These are phyloP conservation scores for Phytophthora agathidicida DNA, from an alignment of 352 stramenopile species.

Conservation along the genomic window DNA sequence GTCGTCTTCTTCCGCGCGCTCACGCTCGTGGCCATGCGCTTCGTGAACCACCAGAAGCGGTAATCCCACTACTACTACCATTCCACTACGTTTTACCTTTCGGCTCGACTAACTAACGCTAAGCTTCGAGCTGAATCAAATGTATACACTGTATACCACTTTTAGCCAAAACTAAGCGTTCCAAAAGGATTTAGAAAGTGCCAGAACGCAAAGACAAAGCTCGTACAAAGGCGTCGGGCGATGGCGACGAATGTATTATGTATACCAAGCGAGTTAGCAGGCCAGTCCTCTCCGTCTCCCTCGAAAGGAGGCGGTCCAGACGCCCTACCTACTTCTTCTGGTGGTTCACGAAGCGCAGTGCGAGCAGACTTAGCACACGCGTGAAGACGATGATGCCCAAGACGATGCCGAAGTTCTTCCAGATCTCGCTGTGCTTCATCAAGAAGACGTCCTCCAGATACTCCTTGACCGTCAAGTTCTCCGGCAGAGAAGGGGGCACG, in stretches of 20 bases:
- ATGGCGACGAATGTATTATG: too few relatives aligned
- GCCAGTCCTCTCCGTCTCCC: too few relatives aligned
- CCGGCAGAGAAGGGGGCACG: slow-evolving; percentile 5
- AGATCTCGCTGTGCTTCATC: slow-evolving; percentile 21
- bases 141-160: too few relatives aligned
- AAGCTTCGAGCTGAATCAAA: too few relatives aligned
- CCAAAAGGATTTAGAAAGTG: too few relatives aligned
- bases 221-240: too few relatives aligned
- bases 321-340: slow-evolving; percentile 17
- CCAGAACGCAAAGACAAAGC: too few relatives aligned
- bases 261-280: too few relatives aligned
- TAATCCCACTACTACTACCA: background rate
- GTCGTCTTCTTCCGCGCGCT: slow-evolving; percentile 29
- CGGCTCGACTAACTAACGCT: too few relatives aligned
- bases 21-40: slow-evolving; percentile 20
- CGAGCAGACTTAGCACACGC: slow-evolving; percentile 84
- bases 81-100: too few relatives aligned
- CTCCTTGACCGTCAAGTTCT: slow-evolving; percentile 39
- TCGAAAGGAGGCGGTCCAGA: too few relatives aligned
- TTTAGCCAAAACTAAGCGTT: too few relatives aligned
- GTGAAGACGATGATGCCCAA: slow-evolving; percentile 34
- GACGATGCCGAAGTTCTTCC: slow-evolving; percentile 19
- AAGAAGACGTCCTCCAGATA: slow-evolving; percentile 20
- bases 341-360: slow-evolving; percentile 18
- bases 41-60: slow-evolving; percentile 36